Percentiles rank a stretch among this genome's conserved stretches.
These are phyloP conservation scores for Porodaedalea pini DNA, from an alignment of 1,284 basidiomycete genomes.

Conservation along the genomic window DNA sequence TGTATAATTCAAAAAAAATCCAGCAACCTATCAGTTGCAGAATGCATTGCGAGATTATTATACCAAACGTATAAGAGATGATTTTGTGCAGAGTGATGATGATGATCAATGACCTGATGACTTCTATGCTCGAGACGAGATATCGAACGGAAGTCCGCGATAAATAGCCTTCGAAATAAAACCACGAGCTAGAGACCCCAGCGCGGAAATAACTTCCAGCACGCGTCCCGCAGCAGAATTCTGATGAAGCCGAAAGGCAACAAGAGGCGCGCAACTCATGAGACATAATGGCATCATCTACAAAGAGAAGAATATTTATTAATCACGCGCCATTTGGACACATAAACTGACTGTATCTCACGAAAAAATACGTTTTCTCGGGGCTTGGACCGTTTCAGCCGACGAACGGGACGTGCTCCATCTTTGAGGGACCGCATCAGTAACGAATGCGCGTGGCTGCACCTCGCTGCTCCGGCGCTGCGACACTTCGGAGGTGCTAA, in stretches of 20 bases:
- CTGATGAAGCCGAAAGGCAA: neutral
- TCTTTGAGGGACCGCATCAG: neutral
- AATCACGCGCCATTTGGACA: neutral
- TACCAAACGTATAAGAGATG: conserved; percentile 8
- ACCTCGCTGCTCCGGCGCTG: neutral
- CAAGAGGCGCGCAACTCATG: neutral
- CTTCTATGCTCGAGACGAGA: neutral
- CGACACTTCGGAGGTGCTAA: neutral
- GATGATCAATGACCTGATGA: neutral
- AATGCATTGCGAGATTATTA: conserved; percentile 11
- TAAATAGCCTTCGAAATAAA: neutral
- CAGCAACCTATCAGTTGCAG: no score
- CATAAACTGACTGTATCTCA: neutral
- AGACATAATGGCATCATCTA: neutral
- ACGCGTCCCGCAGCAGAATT: no score
- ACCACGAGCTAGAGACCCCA: neutral
- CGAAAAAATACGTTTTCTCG: neutral
- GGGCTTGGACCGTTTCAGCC: neutral
- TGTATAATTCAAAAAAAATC: no score
- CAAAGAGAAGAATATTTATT: neutral
- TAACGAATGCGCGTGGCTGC: neutral
- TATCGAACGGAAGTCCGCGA: no score
- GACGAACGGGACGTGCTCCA: neutral
- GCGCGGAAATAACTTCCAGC: neutral
- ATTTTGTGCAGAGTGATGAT: neutral